Base-by-base conservation (phyloP, 257 asterid genomes). In the Penstemon barbatus region DNA sequence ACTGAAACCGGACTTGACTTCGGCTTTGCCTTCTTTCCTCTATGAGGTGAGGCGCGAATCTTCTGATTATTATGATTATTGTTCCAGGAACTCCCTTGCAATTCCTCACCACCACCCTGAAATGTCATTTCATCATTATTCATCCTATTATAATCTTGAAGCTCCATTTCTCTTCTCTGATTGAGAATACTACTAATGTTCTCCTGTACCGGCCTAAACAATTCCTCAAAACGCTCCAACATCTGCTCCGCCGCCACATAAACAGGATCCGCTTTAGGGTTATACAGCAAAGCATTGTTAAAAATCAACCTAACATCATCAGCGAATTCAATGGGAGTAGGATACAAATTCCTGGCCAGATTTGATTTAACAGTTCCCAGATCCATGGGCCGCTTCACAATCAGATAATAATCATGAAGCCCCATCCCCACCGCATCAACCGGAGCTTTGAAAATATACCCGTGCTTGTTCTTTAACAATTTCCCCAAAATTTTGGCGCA, bases 321-420 rank as follows among this genome's bases (percentile, higher is more conserved):
- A 0, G 99, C 96, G 53, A 94, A 91, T 44, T 91, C 96, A 37
- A 55, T 18, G 0, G 97, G 97, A 7, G 90, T 68, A 5, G 64
- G 57, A 50, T 91, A 94, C 51, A 78, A 6, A 53, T 77, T 77
- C 65, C 82, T 86, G 4, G 81, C 72, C 2, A 91, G 72, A 78
- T 94, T 94, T 5, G 85, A 57, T 65, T 84, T 89, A 5, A 91
- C 97, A 25, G 97, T 84, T 2, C 99, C 97, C 54, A 94, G 87
- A 86, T 94, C 99, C 99, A 91, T 89, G 4, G 97, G 99, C 49
- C 85, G 73, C 83, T 89, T 87, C 63, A 94, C 91, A 77, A 94
- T 94, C 77, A 66, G 71, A 63, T 91, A 97, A 70, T 91, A 94
- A 85, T 94, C 99, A 61, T 83, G 96, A 73, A 89, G 97, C 59